A percentile compares a stretch with the other conserved stretches of the same genome.
Conservation (phyloP, 345 rosid genomes). For the Acer saccharum region DNA sequence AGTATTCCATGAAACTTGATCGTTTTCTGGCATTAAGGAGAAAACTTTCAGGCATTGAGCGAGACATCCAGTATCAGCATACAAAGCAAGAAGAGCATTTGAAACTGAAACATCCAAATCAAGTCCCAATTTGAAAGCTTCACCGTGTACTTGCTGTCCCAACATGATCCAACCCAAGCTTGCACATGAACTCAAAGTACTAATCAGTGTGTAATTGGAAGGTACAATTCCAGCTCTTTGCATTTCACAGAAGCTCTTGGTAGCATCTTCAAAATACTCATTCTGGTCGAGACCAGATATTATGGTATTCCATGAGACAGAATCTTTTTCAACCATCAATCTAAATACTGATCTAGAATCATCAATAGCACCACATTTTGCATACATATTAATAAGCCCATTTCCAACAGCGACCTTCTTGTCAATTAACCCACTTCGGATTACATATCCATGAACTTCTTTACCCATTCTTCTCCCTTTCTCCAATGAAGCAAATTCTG, state of each 20-base stretch:
- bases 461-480: constrained; percentile 73
- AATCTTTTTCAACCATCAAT: constrained; percentile 66
- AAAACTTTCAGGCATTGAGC: constrained; percentile 57
- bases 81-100: constrained; percentile 75
- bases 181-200: constrained; percentile 84
- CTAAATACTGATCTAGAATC: constrained; percentile 61
- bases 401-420: constrained; percentile 63
- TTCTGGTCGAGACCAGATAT: constrained; percentile 90
- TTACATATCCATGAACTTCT: constrained; percentile 79
- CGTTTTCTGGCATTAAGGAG: constrained; percentile 63
- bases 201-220: constrained; percentile 68
- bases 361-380: constrained; percentile 66
- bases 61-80: constrained; percentile 61
- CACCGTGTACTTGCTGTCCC: constrained; percentile 74
- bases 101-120: constrained; percentile 83
- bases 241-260: constrained; percentile 53
- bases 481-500: constrained; percentile 53
- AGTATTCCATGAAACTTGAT: constrained; percentile 94
- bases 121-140: constrained; percentile 71
- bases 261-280: constrained; percentile 64
- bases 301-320: constrained; percentile 88
- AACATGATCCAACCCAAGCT: constrained; percentile 62
- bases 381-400: constrained; percentile 87
- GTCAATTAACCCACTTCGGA: constrained; percentile 54
- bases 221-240: constrained; percentile 54